Evolutionary conservation across 768 basidiomycete genomes (phyloP).

Genomic region (Boletus huronensis): DNA sequence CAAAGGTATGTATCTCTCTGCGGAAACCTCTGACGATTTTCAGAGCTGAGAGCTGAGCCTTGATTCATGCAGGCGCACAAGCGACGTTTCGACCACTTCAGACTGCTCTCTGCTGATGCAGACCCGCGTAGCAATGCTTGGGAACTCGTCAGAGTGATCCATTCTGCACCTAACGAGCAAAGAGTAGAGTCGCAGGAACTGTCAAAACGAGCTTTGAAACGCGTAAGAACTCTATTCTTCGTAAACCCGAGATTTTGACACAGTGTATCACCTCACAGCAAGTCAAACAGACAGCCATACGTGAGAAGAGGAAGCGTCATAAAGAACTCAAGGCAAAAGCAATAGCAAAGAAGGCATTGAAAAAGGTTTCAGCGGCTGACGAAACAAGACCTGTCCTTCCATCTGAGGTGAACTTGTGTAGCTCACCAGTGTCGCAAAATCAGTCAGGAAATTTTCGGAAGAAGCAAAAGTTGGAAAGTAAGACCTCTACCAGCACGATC

Average conservation of each 20-base stretch:
- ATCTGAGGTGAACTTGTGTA: not conserved
- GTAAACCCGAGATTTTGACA: not conserved
- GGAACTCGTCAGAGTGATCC: conserved; percentile 33
- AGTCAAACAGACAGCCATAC: conserved; percentile 43
- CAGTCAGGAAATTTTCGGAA: conserved; percentile 9
- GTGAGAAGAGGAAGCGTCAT: conserved; percentile 46
- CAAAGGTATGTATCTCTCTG: conserved; percentile 51
- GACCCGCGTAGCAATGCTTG: conserved; percentile 48
- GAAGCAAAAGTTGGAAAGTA: conserved; percentile 15
- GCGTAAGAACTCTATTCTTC: conserved; percentile 38
- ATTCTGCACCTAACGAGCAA: not conserved
- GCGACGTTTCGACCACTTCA: conserved; percentile 55
- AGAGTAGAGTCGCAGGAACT: conserved; percentile 16
- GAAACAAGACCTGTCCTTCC: not conserved
- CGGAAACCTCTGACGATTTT: not conserved
- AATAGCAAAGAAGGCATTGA: conserved; percentile 33
- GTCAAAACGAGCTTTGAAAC: conserved; percentile 64
- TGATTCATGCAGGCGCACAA: conserved; percentile 51
- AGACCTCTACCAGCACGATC: not conserved
- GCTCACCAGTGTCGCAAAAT: not conserved
- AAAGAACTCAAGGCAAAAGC: conserved; percentile 43
- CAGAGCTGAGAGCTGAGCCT: not conserved
- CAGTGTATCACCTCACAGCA: conserved; percentile 35
- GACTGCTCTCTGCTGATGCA: conserved; percentile 35
- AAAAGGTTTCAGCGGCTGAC: not conserved